These are phyloP conservation scores for Paramecium primaurelia DNA, from an alignment of 73 alveolate genomes.

Conservation along the genomic window DNA sequence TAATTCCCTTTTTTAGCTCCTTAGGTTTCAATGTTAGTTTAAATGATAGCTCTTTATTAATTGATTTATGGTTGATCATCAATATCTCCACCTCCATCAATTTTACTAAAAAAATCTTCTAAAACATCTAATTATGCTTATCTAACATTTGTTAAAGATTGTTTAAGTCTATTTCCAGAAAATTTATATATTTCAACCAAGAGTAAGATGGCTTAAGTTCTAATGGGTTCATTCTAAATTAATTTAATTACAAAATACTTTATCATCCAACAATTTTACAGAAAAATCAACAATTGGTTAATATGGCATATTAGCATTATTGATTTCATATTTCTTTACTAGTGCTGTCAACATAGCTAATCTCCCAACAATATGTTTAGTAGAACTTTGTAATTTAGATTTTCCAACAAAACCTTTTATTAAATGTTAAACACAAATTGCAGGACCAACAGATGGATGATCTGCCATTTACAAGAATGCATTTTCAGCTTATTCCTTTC, in stretches of 20 bases:
- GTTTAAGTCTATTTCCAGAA: slow-evolving; percentile 83
- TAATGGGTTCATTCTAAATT: slow-evolving; percentile 77
- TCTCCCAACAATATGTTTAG: slow-evolving; percentile 90
- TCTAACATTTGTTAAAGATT: slow-evolving; percentile 77
- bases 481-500: slow-evolving; percentile 91
- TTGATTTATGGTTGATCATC: not conserved
- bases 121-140: slow-evolving; percentile 83
- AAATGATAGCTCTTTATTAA: slow-evolving; percentile 32
- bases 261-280: slow-evolving; percentile 67
- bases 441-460: slow-evolving; percentile 81
- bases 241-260: slow-evolving; percentile 57
- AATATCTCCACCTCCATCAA: slow-evolving; percentile 75
- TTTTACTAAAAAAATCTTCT: slow-evolving; percentile 78
- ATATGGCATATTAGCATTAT: slow-evolving; percentile 80
- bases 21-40: slow-evolving; percentile 61
- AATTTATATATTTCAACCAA: slow-evolving; percentile 80
- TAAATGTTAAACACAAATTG: slow-evolving; percentile 71
- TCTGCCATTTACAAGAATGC: slow-evolving; percentile 82
- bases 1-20: slow-evolving; percentile 27
- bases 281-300: slow-evolving; percentile 84
- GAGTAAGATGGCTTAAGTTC: slow-evolving; percentile 85
- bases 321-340: slow-evolving; percentile 76
- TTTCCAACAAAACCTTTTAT: slow-evolving; percentile 78
- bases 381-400: slow-evolving; percentile 68
- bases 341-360: slow-evolving; percentile 76